A percentile compares a stretch with the other conserved stretches of the same genome.
These are phyloP conservation scores for Ophiostoma piceae DNA, from an alignment of 2,329 filamentous ascomycete species.

Conservation along the genomic window DNA sequence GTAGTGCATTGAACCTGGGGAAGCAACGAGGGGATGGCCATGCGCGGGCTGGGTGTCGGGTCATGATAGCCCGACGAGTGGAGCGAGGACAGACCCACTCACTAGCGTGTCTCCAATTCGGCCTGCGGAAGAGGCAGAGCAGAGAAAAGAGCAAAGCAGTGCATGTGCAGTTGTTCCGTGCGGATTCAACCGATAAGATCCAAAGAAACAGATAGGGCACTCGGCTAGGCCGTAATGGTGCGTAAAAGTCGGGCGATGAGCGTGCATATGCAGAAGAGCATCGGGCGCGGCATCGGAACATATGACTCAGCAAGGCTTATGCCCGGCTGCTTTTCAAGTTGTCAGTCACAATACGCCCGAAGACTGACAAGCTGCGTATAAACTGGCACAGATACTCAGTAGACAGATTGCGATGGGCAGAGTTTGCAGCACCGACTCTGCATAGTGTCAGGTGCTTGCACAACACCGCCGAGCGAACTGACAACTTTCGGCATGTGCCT, in stretches of 20 bases:
- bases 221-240: not conserved
- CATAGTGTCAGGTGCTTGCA: not conserved
- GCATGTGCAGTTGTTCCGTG: not conserved
- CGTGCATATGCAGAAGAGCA: slow-evolving; percentile 10
- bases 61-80: slow-evolving; percentile 2
- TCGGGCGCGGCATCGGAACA: not conserved
- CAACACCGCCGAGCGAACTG: not conserved
- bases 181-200: not conserved
- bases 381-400: not conserved
- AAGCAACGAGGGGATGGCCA: not conserved
- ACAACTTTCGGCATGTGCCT: slow-evolving; percentile 17
- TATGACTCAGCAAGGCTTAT: not conserved
- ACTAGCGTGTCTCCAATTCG: slow-evolving; percentile 8
- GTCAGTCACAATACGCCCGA: not conserved
- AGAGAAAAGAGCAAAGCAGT: not conserved
- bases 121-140: not conserved
- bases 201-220: not conserved
- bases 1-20: slow-evolving; percentile 3
- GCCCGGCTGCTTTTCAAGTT: not conserved
- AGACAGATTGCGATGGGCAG: not conserved
- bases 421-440: not conserved
- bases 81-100: not conserved
- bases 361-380: not conserved
- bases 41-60: slow-evolving; percentile 1
- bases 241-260: not conserved